Evolutionary conservation across 2,329 filamentous ascomycete species (phyloP).

Genomic region (Colletotrichum liaoningense): DNA sequence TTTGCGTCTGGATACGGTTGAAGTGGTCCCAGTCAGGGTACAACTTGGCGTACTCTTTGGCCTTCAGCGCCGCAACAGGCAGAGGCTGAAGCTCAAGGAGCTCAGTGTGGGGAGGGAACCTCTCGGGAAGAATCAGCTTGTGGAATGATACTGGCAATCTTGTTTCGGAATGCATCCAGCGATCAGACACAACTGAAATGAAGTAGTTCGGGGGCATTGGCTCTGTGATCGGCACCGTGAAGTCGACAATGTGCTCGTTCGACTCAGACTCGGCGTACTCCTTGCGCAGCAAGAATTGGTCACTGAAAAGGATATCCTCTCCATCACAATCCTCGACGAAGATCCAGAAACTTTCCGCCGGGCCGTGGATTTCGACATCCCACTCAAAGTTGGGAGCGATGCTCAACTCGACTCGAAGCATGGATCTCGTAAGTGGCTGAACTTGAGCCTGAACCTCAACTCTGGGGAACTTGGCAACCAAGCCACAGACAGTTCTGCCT

Average conservation of each 20-base stretch:
- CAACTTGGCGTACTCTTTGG: slow-evolving; percentile 81
- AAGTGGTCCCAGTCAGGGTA: slow-evolving; percentile 90
- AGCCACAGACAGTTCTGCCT: slow-evolving; percentile 83
- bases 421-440: slow-evolving; percentile 92
- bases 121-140: slow-evolving; percentile 92
- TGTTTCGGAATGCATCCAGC: slow-evolving; percentile 99
- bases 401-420: slow-evolving; percentile 89
- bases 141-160: slow-evolving; percentile 94
- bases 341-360: slow-evolving; percentile 95
- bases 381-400: slow-evolving; percentile 96
- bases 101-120: slow-evolving; percentile 94
- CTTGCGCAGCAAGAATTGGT: slow-evolving; percentile 90
- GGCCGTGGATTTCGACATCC: slow-evolving; percentile 90
- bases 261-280: slow-evolving; percentile 87
- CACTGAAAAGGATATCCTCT: slow-evolving; percentile 94
- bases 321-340: slow-evolving; percentile 97
- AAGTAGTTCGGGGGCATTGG: slow-evolving; percentile 99
- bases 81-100: slow-evolving; percentile 92
- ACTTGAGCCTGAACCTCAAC: slow-evolving; percentile 94
- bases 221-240: slow-evolving; percentile 95
- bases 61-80: slow-evolving; percentile 89
- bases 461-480: slow-evolving; percentile 93
- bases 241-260: slow-evolving; percentile 95
- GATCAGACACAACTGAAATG: slow-evolving; percentile 91
- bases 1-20: slow-evolving; percentile 98